phyloP scores from a whole-genome alignment of 2,329 filamentous ascomycete species.

The Cercospora sp. region DNA sequence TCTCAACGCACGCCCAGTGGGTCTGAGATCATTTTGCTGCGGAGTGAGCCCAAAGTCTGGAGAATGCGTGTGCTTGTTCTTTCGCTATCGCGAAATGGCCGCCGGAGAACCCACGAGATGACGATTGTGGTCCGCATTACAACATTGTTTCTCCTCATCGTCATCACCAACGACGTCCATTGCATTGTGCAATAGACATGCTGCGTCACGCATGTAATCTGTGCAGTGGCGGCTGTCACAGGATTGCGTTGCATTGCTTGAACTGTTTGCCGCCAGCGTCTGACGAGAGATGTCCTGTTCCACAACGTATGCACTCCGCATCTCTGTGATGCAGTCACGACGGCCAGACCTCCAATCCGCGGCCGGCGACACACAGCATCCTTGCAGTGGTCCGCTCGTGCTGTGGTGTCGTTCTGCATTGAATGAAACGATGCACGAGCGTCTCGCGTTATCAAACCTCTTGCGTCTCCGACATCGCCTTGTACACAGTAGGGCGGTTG shows the following conservation, averaged over 20 bases:
- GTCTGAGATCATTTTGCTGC: constrained; percentile 2
- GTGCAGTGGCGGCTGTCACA: background rate
- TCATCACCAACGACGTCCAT: background rate
- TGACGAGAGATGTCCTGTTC: constrained; percentile 14
- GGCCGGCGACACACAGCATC: background rate
- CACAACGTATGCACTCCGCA: constrained; percentile 26
- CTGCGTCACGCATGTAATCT: constrained; percentile 8
- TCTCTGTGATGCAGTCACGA: constrained; percentile 11
- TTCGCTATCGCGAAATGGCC: background rate
- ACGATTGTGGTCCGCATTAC: constrained; percentile 5
- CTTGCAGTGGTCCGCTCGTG: constrained; percentile 18
- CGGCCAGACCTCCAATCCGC: constrained; percentile 14
- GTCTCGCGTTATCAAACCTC: constrained; percentile 4
- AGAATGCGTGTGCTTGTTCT: background rate
- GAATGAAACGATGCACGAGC: constrained; percentile 22
- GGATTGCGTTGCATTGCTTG: constrained; percentile 9
- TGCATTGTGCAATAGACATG: background rate
- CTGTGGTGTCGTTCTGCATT: constrained; percentile 5
- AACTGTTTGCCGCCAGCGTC: constrained; percentile 13
- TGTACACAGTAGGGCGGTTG: background rate
- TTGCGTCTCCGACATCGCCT: background rate
- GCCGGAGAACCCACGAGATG: background rate
- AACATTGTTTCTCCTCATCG: constrained; percentile 11
- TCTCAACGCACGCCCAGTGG: constrained; percentile 9
- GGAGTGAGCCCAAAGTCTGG: constrained; percentile 7